Evolutionary conservation across 441 rosid species (phyloP).

Genomic region (Populus trichocarpa): DNA sequence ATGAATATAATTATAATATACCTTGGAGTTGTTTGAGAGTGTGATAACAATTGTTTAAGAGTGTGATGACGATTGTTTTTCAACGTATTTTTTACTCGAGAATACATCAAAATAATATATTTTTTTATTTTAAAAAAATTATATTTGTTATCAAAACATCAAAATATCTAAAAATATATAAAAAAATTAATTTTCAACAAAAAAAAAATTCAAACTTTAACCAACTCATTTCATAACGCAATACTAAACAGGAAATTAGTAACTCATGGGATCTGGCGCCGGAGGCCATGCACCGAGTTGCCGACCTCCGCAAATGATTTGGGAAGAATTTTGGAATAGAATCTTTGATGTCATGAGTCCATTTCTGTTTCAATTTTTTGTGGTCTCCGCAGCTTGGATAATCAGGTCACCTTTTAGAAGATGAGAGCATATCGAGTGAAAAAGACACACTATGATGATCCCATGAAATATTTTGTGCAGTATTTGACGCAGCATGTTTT

Average conservation of each 20-base stretch:
- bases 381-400: neutral
- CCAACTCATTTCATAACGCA: neutral
- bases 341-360: neutral
- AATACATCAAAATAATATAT: no score
- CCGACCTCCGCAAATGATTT: constrained; percentile 7
- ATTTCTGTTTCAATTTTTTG: neutral
- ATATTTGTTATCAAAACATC: no score
- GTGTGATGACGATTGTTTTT: neutral
- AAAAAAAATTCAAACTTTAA: neutral
- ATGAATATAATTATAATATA: neutral
- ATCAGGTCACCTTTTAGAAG: neutral
- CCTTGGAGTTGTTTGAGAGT: neutral
- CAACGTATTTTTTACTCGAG: neutral
- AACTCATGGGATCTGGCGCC: neutral
- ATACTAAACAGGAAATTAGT: no score
- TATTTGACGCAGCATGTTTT: no score
- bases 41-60: neutral
- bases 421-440: neutral
- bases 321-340: neutral
- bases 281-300: neutral
- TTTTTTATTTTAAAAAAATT: no score
- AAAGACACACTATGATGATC: no score
- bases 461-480: no score
- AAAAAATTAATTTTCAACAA: no score
- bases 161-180: no score